These are phyloP conservation scores for Globisporangium middletonii DNA, from an alignment of 352 stramenopile species.

Conservation along the genomic window DNA sequence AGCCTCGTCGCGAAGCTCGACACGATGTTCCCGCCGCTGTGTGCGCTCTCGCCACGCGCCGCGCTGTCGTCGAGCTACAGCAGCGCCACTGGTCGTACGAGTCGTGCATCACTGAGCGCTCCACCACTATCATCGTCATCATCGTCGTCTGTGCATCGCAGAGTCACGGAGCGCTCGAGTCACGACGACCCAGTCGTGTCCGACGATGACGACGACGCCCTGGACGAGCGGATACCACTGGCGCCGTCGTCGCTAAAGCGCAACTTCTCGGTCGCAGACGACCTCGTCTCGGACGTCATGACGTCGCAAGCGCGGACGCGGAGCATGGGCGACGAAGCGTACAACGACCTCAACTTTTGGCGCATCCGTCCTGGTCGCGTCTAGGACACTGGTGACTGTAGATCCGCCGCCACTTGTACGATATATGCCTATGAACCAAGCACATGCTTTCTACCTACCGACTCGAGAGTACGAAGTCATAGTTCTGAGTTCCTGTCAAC, in stretches of 20 bases:
- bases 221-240: conserved; percentile 2
- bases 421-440: too few relatives aligned
- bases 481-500: too few relatives aligned
- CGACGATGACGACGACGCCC: background rate
- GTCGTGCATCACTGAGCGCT: background rate
- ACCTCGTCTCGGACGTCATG: conserved; percentile 47
- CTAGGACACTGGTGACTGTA: conserved; percentile 5
- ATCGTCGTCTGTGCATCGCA: too few relatives aligned
- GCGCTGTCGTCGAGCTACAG: background rate
- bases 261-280: conserved; percentile 18
- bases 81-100: background rate
- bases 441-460: too few relatives aligned
- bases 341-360: conserved; percentile 88
- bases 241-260: conserved; percentile 8
- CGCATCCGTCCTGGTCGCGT: conserved; percentile 49
- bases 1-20: conserved; percentile 54
- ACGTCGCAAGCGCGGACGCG: conserved; percentile 40
- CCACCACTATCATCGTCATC: too few relatives aligned
- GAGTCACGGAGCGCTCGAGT: background rate
- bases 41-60: conserved; percentile 20
- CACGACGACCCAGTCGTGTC: background rate
- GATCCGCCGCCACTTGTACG: background rate
- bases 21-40: conserved; percentile 74
- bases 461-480: too few relatives aligned
- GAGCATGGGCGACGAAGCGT: conserved; percentile 69